Evolutionary conservation across 2,329 filamentous ascomycete genomes (phyloP).

Genomic region (Pseudocercospora eumusae): DNA sequence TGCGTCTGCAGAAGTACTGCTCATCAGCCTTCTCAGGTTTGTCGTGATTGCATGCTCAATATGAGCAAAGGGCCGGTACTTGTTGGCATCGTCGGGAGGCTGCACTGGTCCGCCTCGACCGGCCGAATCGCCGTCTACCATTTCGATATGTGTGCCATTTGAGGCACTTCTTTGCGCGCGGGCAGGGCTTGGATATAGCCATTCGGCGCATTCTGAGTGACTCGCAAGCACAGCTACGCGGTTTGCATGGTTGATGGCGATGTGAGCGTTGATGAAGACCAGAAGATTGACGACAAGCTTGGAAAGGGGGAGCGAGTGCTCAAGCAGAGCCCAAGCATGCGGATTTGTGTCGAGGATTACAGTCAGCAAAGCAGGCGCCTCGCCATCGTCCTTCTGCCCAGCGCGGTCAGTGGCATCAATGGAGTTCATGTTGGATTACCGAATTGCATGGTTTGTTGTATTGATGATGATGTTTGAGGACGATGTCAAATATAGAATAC

Average conservation of each 20-base stretch:
- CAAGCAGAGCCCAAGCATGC: constrained; percentile 82
- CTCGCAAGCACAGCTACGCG: constrained; percentile 89
- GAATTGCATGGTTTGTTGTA: neutral
- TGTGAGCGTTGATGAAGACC: constrained; percentile 94
- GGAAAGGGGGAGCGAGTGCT: constrained; percentile 73
- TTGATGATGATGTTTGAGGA: no score
- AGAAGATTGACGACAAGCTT: constrained; percentile 85
- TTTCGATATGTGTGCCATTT: constrained; percentile 33
- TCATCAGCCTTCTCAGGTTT: constrained; percentile 73
- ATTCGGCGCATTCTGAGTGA: constrained; percentile 81
- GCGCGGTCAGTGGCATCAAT: constrained; percentile 60
- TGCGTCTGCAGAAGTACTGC: constrained; percentile 64
- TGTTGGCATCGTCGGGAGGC: constrained; percentile 65
- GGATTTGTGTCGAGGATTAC: constrained; percentile 96
- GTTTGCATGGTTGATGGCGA: constrained; percentile 91
- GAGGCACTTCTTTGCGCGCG: constrained; percentile 25
- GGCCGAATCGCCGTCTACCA: constrained; percentile 30
- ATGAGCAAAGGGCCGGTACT: constrained; percentile 87
- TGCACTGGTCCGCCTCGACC: constrained; percentile 32
- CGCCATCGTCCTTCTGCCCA: constrained; percentile 37
- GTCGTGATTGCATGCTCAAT: constrained; percentile 78
- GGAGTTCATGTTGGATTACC: constrained; percentile 57
- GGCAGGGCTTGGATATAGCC: constrained; percentile 73
- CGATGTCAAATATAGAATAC: no score
- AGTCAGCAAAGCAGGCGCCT: constrained; percentile 77